Evolutionary conservation across 306 rosid genomes (phyloP).

Genomic region (Prunus mongolica): DNA sequence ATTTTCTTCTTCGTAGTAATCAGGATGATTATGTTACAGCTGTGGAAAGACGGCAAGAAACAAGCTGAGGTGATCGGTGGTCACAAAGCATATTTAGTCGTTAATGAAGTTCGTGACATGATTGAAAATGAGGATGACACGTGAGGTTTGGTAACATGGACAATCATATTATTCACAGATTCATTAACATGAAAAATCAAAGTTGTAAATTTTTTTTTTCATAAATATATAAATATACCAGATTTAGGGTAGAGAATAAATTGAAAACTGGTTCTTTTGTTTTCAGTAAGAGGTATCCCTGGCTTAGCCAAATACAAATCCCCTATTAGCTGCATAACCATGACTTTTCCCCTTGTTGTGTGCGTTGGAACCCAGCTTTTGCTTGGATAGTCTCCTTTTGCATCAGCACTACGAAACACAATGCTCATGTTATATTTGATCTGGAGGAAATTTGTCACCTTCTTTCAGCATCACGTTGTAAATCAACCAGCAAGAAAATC

Average conservation of each 20-base stretch:
- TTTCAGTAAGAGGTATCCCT: neutral
- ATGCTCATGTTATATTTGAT: neutral
- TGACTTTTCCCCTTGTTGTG: neutral
- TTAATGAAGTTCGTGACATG: constrained; percentile 70
- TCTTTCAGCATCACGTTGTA: neutral
- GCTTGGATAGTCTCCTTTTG: neutral
- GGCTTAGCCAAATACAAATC: neutral
- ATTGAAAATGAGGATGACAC: constrained; percentile 43
- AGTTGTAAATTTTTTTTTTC: neutral
- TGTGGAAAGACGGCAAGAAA: constrained; percentile 74
- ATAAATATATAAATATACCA: neutral
- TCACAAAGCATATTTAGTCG: constrained; percentile 64
- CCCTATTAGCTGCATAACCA: neutral
- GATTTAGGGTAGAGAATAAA: neutral
- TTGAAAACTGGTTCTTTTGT: neutral
- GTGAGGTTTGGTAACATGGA: constrained; percentile 20
- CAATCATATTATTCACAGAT: neutral
- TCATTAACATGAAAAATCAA: neutral
- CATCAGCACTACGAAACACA: neutral
- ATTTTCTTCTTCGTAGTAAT: neutral
- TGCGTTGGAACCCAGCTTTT: neutral
- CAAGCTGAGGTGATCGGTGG: constrained; percentile 77
- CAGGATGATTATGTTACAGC: constrained; percentile 42
- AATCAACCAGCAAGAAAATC: no score
- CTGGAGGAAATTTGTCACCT: neutral